phyloP scores from a whole-genome alignment of 306 rosid species.

The Canavalia gladiata region DNA sequence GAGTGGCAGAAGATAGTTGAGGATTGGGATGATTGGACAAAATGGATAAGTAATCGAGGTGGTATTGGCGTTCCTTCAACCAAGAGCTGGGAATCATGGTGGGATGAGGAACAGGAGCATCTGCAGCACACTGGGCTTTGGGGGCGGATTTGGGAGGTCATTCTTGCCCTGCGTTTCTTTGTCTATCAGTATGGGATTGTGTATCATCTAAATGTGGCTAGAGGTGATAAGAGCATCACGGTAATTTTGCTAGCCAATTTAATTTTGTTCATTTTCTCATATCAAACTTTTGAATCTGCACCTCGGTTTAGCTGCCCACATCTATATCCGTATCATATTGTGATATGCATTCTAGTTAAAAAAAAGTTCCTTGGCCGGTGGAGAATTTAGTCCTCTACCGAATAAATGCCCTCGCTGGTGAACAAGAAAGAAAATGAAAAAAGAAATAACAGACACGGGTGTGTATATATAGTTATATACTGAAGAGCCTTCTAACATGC shows the following conservation, averaged over 20 bases:
- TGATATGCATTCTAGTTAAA: slow-evolving; percentile 11
- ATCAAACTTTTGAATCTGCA: slow-evolving; percentile 41
- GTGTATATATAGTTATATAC: neutral
- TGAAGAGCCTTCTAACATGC: slow-evolving; percentile 41
- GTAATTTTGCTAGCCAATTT: slow-evolving; percentile 57
- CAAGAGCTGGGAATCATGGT: slow-evolving; percentile 99
- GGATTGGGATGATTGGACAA: slow-evolving; percentile 97
- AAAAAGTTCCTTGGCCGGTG: slow-evolving; percentile 3
- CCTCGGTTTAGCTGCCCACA: slow-evolving; percentile 41
- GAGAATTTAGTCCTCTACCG: slow-evolving; percentile 18
- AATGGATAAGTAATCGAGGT: slow-evolving; percentile 90
- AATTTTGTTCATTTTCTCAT: slow-evolving; percentile 30
- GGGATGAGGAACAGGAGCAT: slow-evolving; percentile 99
- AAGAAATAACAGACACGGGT: slow-evolving; percentile 3
- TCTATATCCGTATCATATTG: slow-evolving; percentile 16
- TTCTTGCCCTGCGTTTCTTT: slow-evolving; percentile 87
- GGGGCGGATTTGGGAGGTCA: slow-evolving; percentile 84
- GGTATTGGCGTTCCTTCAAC: slow-evolving; percentile 93
- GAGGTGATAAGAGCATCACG: slow-evolving; percentile 68
- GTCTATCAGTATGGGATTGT: slow-evolving; percentile 93
- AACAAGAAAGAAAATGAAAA: slow-evolving; percentile 11
- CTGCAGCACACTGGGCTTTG: slow-evolving; percentile 72
- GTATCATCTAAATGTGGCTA: slow-evolving; percentile 77
- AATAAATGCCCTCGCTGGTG: slow-evolving; percentile 5
- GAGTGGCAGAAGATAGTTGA: slow-evolving; percentile 99